Percentiles rank a stretch among this genome's conserved stretches.
These are phyloP conservation scores for Alloascoidea hylecoeti DNA, from an alignment of 805 yeast species.

Conservation along the genomic window DNA sequence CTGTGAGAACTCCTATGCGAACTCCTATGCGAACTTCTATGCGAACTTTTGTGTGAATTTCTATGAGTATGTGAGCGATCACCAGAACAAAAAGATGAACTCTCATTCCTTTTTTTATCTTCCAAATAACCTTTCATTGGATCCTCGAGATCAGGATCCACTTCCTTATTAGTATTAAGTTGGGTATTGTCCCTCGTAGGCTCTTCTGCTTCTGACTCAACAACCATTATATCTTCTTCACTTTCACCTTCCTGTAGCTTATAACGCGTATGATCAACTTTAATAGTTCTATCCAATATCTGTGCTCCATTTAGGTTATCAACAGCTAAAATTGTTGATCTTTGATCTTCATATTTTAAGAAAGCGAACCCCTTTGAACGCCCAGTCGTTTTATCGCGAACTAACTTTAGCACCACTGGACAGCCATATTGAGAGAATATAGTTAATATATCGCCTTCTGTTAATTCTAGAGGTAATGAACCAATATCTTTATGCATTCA, in stretches of 20 bases:
- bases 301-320: constrained; percentile 72
- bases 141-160: background rate
- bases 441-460: constrained; percentile 62
- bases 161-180: background rate
- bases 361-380: constrained; percentile 66
- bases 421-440: constrained; percentile 85
- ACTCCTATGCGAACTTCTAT: no score
- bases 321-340: constrained; percentile 71
- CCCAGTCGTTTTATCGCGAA: constrained; percentile 52
- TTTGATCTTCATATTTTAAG: constrained; percentile 69
- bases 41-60: no score
- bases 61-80: no score
- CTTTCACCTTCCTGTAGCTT: constrained; percentile 29
- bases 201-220: background rate
- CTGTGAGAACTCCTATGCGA: no score
- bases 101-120: no score
- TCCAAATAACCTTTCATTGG: constrained; percentile 5
- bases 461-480: constrained; percentile 44
- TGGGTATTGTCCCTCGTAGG: background rate
- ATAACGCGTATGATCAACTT: constrained; percentile 64
- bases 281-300: constrained; percentile 32
- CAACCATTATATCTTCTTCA: constrained; percentile 4
- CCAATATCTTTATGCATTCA: constrained; percentile 51
- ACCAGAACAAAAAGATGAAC: no score
- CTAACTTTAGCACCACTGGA: constrained; percentile 62